These are phyloP conservation scores for Suillus ampliporus DNA, from an alignment of 768 basidiomycete genomes.

Conservation along the genomic window DNA sequence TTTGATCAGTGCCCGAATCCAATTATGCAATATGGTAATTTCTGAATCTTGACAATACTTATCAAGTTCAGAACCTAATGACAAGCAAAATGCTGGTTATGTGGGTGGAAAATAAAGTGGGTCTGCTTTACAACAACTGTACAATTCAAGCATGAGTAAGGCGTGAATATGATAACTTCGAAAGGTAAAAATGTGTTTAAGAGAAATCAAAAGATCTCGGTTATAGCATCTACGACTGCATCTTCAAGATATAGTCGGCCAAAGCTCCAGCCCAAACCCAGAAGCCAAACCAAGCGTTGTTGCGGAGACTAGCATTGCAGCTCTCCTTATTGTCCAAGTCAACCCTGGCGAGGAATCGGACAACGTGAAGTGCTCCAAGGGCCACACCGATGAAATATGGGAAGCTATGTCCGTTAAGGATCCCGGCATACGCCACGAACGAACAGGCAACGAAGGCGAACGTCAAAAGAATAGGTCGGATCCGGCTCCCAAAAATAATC, in stretches of 20 bases:
- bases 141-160: no score
- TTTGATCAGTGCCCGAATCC: no score
- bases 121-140: no score
- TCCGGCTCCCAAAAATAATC: conserved; percentile 66
- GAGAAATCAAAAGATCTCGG: no score
- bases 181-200: no score
- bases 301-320: not conserved
- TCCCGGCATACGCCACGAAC: conserved; percentile 54
- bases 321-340: not conserved
- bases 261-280: not conserved
- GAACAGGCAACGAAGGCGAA: conserved; percentile 60
- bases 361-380: not conserved
- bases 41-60: no score
- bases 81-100: no score
- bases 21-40: no score
- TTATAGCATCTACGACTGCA: not conserved
- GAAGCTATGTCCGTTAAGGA: conserved; percentile 48
- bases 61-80: no score
- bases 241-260: not conserved
- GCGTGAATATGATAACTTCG: no score
- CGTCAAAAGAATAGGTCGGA: conserved; percentile 57
- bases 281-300: not conserved
- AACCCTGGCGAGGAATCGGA: not conserved
- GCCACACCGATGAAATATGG: not conserved
- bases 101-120: no score